Conservation (phyloP, 768 basidiomycete genomes). For the Astraeus odoratus region DNA sequence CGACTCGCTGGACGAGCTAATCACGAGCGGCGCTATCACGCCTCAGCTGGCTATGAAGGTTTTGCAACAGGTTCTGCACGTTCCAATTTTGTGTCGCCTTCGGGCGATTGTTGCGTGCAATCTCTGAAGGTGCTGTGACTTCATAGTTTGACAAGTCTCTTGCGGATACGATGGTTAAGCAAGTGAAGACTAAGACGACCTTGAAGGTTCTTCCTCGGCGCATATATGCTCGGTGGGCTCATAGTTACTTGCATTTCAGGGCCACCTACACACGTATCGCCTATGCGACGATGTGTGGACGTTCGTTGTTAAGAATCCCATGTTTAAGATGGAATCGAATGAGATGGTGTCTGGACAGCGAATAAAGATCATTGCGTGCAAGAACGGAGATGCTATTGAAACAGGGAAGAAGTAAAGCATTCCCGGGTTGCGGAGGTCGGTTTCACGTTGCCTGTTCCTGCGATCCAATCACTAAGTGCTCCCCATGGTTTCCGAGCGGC, state of each 20-base stretch:
- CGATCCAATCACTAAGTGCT: no score
- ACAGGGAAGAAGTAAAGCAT: constrained; percentile 73
- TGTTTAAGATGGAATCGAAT: constrained; percentile 94
- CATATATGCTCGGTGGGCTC: constrained; percentile 1
- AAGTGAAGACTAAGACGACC: constrained; percentile 91
- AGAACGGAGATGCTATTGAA: constrained; percentile 89
- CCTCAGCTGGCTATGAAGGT: constrained; percentile 99
- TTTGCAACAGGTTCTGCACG: constrained; percentile 75
- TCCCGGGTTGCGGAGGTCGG: no score
- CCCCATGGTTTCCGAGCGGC: no score
- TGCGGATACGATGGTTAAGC: constrained; percentile 86
- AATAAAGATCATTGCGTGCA: constrained; percentile 98
- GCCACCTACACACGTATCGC: constrained; percentile 87
- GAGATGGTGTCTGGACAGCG: constrained; percentile 65
- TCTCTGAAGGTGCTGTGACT: background rate
- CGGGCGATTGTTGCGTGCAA: no score
- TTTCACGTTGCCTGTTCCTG: no score
- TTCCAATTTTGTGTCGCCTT: constrained; percentile 4
- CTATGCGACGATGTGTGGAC: constrained; percentile 98
- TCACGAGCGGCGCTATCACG: constrained; percentile 93
- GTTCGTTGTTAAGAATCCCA: constrained; percentile 89
- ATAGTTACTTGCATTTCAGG: constrained; percentile 48
- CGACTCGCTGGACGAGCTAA: constrained; percentile 97
- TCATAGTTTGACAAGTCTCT: constrained; percentile 92
- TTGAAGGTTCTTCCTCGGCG: constrained; percentile 61